These are phyloP conservation scores for Phalaenopsis aphrodite DNA, from an alignment of 106 monocot genomes.

Conservation along the genomic window DNA sequence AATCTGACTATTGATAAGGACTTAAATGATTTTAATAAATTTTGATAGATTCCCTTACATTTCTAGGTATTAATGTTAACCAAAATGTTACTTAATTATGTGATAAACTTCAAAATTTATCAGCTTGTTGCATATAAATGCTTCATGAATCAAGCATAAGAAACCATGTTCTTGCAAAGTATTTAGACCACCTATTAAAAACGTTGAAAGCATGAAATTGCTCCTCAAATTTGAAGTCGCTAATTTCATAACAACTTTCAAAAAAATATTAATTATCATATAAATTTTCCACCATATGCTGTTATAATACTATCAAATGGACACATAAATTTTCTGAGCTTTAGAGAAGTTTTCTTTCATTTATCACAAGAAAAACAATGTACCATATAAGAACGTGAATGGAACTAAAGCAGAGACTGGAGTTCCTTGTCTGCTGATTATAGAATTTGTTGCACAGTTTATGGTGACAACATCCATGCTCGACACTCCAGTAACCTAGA, in stretches of 20 bases:
- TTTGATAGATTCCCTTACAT: not conserved
- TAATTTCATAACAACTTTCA: not conserved
- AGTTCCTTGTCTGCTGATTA: constrained; percentile 63
- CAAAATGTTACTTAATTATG: not conserved
- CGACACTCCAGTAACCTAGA: constrained; percentile 39
- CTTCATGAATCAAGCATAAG: not conserved
- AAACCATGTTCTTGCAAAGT: not conserved
- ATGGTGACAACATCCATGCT: constrained; percentile 43
- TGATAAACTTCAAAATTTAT: not conserved
- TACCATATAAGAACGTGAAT: constrained; percentile 66
- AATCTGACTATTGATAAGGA: not conserved
- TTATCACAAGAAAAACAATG: not conserved
- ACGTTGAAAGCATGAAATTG: not conserved
- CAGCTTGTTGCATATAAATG: not conserved
- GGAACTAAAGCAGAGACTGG: constrained; percentile 39
- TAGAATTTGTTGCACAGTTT: constrained; percentile 32
- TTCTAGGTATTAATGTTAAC: not conserved
- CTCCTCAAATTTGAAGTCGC: not conserved
- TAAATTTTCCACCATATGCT: not conserved
- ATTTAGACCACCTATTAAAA: not conserved
- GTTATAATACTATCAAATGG: not conserved
- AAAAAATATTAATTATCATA: not conserved
- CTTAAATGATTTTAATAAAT: not conserved
- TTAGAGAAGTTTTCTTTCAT: not conserved
- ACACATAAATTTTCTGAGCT: not conserved